Percentiles rank a stretch among this genome's conserved stretches.
phyloP scores from a whole-genome alignment of 1,139 yeast genomes.

The Magnusiomyces suaveolens region DNA sequence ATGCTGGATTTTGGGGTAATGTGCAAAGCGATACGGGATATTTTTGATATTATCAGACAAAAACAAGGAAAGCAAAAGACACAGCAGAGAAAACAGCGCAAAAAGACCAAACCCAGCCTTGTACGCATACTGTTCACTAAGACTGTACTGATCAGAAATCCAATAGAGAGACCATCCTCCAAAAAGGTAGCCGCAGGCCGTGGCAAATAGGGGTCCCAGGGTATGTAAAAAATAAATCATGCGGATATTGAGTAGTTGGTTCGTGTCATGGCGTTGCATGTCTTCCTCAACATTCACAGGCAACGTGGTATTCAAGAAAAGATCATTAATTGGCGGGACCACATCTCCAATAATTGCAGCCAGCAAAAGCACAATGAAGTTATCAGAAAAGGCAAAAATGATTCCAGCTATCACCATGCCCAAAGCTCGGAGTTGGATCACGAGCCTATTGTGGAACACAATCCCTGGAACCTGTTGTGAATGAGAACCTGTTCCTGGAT shows the following conservation, averaged over 20 bases:
- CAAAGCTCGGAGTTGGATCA: slow-evolving; percentile 54
- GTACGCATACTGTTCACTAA: slow-evolving; percentile 40
- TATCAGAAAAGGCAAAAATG: slow-evolving; percentile 46
- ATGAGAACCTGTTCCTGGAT: too few relatives aligned
- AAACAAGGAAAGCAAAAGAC: slow-evolving; percentile 44
- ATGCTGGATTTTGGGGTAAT: neutral
- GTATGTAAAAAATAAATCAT: neutral
- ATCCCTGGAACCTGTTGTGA: neutral
- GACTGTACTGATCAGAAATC: slow-evolving; percentile 28
- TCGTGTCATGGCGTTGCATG: slow-evolving; percentile 72
- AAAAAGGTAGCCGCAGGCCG: slow-evolving; percentile 61
- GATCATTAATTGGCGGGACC: slow-evolving; percentile 81
- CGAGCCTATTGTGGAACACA: slow-evolving; percentile 44
- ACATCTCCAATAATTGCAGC: slow-evolving; percentile 66
- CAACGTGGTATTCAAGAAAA: slow-evolving; percentile 44
- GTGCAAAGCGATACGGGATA: slow-evolving; percentile 7
- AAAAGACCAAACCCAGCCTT: slow-evolving; percentile 51
- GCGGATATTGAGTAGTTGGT: slow-evolving; percentile 40
- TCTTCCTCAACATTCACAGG: slow-evolving; percentile 88
- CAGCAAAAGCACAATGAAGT: slow-evolving; percentile 45
- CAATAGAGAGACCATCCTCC: slow-evolving; percentile 48
- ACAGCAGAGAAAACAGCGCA: slow-evolving; percentile 46
- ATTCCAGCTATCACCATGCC: slow-evolving; percentile 66
- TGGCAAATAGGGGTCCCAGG: slow-evolving; percentile 47
- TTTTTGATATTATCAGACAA: slow-evolving; percentile 50